Evolutionary conservation across 2,329 filamentous ascomycete genomes (phyloP), one percentile per base, ranked within the genome.

Genomic region (Ramularia endophylla): DNA sequence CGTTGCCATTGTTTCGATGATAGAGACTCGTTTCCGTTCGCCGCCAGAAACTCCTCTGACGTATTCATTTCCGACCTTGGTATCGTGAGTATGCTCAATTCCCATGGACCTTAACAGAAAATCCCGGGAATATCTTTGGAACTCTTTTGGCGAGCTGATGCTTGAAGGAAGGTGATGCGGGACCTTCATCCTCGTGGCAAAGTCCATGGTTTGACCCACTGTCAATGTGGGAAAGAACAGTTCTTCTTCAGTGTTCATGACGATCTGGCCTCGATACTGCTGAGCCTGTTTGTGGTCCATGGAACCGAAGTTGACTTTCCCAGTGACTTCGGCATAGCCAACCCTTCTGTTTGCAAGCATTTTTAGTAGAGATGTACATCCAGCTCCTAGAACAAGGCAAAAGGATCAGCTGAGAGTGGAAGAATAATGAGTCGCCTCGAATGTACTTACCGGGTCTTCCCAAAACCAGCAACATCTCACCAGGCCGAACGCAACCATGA

Each of bases 361-460:
- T 52, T 83, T 86, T 31, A 87, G 68, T n/a, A 87, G 68, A 0
- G 82, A 83, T 0, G 81, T 84, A 57, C 83, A 87, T 18, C 54
- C 54, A 11, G 54, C 48, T 13, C 52, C n/a, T n/a, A n/a, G n/a
- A n/a, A n/a, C n/a, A n/a, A n/a, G n/a, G n/a, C n/a, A n/a, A n/a
- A n/a, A n/a, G n/a, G n/a, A n/a, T n/a, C n/a, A n/a, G n/a, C n/a
- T n/a, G n/a, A n/a, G n/a, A n/a, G n/a, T n/a, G n/a, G n/a, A n/a
- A n/a, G n/a, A n/a, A n/a, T n/a, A n/a, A n/a, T n/a, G n/a, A n/a
- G n/a, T n/a, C n/a, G n/a, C n/a, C n/a, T n/a, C n/a, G n/a, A n/a
- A n/a, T n/a, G n/a, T n/a, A n/a, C n/a, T n/a, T n/a, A n/a, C n/a
- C 51, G n/a, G 53, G 54, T 13, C 50, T 42, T 7, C 54, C 54